phyloP scores from a whole-genome alignment of 371 early-diverging fungal genomes.

The Mortierella sp. region DNA sequence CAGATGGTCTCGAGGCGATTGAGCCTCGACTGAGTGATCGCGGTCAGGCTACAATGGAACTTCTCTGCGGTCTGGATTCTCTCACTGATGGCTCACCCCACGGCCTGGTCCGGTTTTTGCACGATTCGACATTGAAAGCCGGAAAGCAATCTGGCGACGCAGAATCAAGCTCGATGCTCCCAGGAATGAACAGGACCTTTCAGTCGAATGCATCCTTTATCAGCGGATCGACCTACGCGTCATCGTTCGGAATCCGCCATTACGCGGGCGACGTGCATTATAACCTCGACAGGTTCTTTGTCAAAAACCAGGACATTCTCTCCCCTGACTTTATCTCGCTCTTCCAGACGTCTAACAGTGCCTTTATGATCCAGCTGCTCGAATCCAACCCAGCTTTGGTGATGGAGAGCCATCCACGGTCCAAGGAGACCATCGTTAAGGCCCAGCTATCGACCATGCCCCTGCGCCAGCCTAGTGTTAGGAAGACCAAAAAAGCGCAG shows the following conservation, averaged over 20 bases:
- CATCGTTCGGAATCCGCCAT: slow-evolving; percentile 84
- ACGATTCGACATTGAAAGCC: slow-evolving; percentile 48
- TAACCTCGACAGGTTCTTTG: slow-evolving; percentile 75
- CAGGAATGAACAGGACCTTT: slow-evolving; percentile 64
- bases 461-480: slow-evolving; percentile 66
- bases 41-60: slow-evolving; percentile 39
- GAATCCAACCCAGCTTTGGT: slow-evolving; percentile 63
- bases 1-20: slow-evolving; percentile 66
- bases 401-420: slow-evolving; percentile 70
- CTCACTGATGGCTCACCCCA: slow-evolving; percentile 68
- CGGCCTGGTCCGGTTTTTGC: slow-evolving; percentile 48
- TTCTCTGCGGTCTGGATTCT: slow-evolving; percentile 73
- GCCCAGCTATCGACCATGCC: slow-evolving; percentile 72
- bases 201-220: slow-evolving; percentile 63
- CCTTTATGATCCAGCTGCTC: slow-evolving; percentile 70
- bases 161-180: slow-evolving; percentile 52
- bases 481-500: slow-evolving; percentile 54
- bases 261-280: slow-evolving; percentile 82
- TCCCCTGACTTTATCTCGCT: slow-evolving; percentile 89
- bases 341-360: slow-evolving; percentile 78
- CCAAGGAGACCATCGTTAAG: slow-evolving; percentile 68
- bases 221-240: slow-evolving; percentile 58
- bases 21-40: slow-evolving; percentile 56
- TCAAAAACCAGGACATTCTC: slow-evolving; percentile 78
- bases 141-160: slow-evolving; percentile 44